A percentile compares a stretch with the other conserved stretches of the same genome.
These are phyloP conservation scores for Ilyonectria sp. DNA, from an alignment of 2,329 filamentous ascomycete genomes.

Conservation along the genomic window DNA sequence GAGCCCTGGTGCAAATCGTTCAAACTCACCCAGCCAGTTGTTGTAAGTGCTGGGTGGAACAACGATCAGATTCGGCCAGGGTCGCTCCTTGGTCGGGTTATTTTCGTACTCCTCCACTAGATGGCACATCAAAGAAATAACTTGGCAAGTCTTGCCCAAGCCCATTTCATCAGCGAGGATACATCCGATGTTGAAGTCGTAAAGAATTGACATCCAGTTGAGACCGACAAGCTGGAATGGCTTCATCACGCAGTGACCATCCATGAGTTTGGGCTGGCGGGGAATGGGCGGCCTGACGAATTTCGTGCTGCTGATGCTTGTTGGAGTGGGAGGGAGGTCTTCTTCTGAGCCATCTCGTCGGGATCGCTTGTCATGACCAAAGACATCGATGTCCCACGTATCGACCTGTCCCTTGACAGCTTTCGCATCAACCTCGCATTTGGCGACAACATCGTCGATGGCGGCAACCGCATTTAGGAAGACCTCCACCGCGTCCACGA, in stretches of 20 bases:
- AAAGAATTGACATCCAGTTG: constrained; percentile 93
- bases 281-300: constrained; percentile 62
- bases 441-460: constrained; percentile 84
- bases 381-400: constrained; percentile 65
- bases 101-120: constrained; percentile 76
- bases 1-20: constrained; percentile 85
- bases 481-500: constrained; percentile 70
- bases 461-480: constrained; percentile 87
- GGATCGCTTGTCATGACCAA: constrained; percentile 58
- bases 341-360: constrained; percentile 50
- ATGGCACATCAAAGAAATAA: constrained; percentile 91
- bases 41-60: constrained; percentile 95
- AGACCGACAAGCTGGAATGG: constrained; percentile 95
- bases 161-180: constrained; percentile 99
- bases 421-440: constrained; percentile 81
- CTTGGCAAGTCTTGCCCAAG: constrained; percentile 95
- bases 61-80: constrained; percentile 85
- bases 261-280: constrained; percentile 84
- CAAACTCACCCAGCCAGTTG: constrained; percentile 95
- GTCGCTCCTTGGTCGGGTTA: constrained; percentile 49
- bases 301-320: constrained; percentile 54
- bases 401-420: constrained; percentile 63
- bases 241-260: constrained; percentile 83
- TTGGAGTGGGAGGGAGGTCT: constrained; percentile 60
- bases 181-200: constrained; percentile 83